Base-by-base conservation (phyloP, 805 yeast genomes). In the Wickerhamiella occidentalis region DNA sequence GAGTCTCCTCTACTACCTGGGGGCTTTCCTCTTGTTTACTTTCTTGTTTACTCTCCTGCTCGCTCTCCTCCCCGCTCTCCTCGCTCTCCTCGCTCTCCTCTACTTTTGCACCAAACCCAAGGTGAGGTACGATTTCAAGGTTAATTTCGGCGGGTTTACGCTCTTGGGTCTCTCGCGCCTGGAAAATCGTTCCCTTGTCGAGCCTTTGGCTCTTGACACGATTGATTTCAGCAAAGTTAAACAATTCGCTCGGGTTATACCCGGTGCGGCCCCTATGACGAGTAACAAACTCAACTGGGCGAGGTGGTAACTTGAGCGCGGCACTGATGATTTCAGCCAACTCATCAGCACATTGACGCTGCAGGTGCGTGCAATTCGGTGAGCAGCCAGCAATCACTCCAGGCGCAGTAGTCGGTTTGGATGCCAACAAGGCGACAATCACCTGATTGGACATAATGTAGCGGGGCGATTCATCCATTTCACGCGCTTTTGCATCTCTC, bases 371-470 rank as follows among this genome's bases (percentile, higher is more conserved):
- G 40, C 71, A 68, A 51, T 64, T 22, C 8, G 19, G 19, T 7
- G 44, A 23, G 15, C 29, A 22, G 19, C 23, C 44, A 18, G 48
- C 30, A 3, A 56, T 17, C 4, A 84, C 76, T 22, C 78, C 79
- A 3, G 71, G 66, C 0, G 77, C 65, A 49, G 77, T 80, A 0
- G 74, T 71, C 3, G 96, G 94, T 7, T 71, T 65, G 33, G 73
- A 56, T 3, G 73, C 66, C 4, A 79, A 79, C 40, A 92, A 63
- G 0, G 80, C 72, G 0, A 80, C 79, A 35, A 92, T 61, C 12
- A 81, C 63, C 57, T 82, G 92, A 59, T 85, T 87, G 4, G 95
- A 77, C 90, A 88, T 81, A 13, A 92, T 71, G 58, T 70, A 90
- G 52, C 94, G 70, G 1, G 82, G 77, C 1, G 94, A 83, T 65